phyloP scores from a whole-genome alignment of 2,329 filamentous ascomycete genomes.

The Botryosphaeria agaves region DNA sequence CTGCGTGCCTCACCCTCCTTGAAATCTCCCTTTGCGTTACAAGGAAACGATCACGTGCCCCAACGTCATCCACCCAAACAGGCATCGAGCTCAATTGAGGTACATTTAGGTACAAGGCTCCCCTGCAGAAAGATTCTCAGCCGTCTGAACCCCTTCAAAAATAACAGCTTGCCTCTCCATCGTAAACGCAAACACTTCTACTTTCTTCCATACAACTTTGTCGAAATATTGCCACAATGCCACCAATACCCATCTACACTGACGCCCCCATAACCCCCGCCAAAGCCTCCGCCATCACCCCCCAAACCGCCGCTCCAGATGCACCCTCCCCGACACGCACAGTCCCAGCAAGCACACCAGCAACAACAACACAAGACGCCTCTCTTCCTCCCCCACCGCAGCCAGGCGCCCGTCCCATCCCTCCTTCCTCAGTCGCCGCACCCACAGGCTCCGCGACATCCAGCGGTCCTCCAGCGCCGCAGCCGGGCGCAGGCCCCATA shows the following conservation, averaged over 20 bases:
- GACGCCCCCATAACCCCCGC: constrained; percentile 26
- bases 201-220: not conserved
- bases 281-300: constrained; percentile 18
- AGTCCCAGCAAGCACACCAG: constrained; percentile 5
- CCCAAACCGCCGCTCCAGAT: constrained; percentile 17
- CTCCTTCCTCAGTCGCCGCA: constrained; percentile 4
- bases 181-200: too few species aligned
- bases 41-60: too few species aligned
- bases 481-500: constrained; percentile 23
- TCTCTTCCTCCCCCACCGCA: constrained; percentile 16
- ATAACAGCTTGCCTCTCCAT: too few species aligned
- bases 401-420: constrained; percentile 12
- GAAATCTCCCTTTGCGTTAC: too few species aligned
- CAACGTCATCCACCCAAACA: too few species aligned
- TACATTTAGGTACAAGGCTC: too few species aligned
- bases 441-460: constrained; percentile 1
- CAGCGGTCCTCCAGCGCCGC: constrained; percentile 19
- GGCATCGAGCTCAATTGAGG: too few species aligned
- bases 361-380: constrained; percentile 2
- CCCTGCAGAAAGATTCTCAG: too few species aligned
- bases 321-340: constrained; percentile 11
- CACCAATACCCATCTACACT: constrained; percentile 28
- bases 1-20: too few species aligned
- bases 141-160: too few species aligned
- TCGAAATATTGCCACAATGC: constrained; percentile 16